Percentiles rank a stretch among this genome's conserved stretches.
phyloP scores from a whole-genome alignment of 805 yeast species.

The Saccharomycopsis oosterbeekiorum region DNA sequence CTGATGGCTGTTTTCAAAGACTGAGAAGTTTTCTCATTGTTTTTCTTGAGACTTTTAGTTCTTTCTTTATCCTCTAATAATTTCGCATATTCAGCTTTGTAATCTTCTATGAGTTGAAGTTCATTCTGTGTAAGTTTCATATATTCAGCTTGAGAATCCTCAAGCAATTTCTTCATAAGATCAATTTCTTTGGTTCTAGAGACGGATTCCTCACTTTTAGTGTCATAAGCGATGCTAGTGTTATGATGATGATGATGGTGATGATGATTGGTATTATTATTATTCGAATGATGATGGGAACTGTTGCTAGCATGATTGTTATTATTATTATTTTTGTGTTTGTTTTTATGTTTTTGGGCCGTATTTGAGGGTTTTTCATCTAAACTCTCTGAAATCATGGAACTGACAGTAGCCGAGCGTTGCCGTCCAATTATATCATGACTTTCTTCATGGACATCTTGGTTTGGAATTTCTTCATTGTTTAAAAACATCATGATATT shows the following conservation, averaged over 20 bases:
- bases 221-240: background rate
- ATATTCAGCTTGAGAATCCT: constrained; percentile 14
- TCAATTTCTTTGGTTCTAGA: constrained; percentile 8
- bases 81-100: constrained; percentile 2
- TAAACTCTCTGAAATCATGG: background rate
- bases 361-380: background rate
- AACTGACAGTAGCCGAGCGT: background rate
- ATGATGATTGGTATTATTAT: too few relatives aligned
- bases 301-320: background rate
- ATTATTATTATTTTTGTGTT: background rate
- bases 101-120: constrained; percentile 6
- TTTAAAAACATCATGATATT: constrained; percentile 13
- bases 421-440: background rate
- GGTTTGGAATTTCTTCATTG: background rate
- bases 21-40: constrained; percentile 15
- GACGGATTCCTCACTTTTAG: background rate
- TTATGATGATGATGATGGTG: background rate
- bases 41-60: constrained; percentile 6
- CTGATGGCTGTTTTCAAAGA: constrained; percentile 9
- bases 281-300: background rate
- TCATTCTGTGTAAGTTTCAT: constrained; percentile 11
- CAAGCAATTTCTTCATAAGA: constrained; percentile 7
- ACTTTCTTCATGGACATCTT: background rate
- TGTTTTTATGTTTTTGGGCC: background rate
- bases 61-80: constrained; percentile 10